These are phyloP conservation scores for Chrysoporthe cubensis DNA, from an alignment of 2,329 filamentous ascomycete species.

Conservation along the genomic window DNA sequence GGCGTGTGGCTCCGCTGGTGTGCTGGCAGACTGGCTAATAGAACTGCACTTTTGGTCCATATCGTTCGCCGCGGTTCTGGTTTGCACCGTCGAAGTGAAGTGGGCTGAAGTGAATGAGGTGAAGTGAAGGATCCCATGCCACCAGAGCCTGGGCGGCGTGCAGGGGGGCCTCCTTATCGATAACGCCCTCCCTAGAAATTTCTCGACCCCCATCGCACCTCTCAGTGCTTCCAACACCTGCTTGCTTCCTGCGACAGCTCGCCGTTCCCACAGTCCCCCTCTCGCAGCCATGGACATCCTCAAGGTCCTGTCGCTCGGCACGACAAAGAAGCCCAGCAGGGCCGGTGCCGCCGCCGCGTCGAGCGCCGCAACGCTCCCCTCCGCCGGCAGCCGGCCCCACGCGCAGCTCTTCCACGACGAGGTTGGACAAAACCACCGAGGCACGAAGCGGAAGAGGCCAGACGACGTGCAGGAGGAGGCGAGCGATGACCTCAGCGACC, in stretches of 20 bases:
- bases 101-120: background rate
- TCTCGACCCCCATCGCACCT: conserved; percentile 14
- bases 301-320: conserved; percentile 72
- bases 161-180: conserved; percentile 22
- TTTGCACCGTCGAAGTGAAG: background rate
- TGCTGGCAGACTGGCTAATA: background rate
- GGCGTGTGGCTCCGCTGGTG: background rate
- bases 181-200: conserved; percentile 24
- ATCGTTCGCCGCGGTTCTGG: conserved; percentile 17
- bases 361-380: conserved; percentile 57
- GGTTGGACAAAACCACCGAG: conserved; percentile 43
- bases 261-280: no score
- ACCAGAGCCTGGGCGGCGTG: background rate
- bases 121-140: background rate
- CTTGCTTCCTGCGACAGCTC: background rate
- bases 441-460: conserved; percentile 60
- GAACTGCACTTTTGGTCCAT: conserved; percentile 26
- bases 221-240: background rate
- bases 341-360: conserved; percentile 38
- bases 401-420: conserved; percentile 72
- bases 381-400: conserved; percentile 64
- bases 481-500: conserved; percentile 47
- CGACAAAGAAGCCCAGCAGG: conserved; percentile 58
- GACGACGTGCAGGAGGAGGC: conserved; percentile 43
- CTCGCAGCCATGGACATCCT: conserved; percentile 67